Evolutionary conservation across 2,329 filamentous ascomycete genomes (phyloP).

Genomic region (Arthrinium puccinioides): DNA sequence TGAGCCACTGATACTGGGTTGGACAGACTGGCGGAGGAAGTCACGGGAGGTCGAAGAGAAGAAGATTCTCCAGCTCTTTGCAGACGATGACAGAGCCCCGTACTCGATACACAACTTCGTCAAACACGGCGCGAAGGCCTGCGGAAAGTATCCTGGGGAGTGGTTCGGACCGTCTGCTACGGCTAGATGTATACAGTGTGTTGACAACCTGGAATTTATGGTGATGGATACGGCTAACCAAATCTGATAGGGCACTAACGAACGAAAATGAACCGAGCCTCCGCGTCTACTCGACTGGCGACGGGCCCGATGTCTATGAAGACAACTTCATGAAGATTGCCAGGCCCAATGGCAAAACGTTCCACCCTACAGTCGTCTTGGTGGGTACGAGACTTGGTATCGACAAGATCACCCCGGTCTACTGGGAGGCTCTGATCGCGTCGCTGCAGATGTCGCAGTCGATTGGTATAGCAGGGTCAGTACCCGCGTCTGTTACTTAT

Average conservation of each 20-base stretch:
- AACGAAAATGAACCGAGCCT: constrained; percentile 58
- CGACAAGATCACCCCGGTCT: constrained; percentile 88
- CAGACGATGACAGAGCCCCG: constrained; percentile 76
- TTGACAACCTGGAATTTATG: too few relatives aligned
- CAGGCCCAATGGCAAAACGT: constrained; percentile 54
- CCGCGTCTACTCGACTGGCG: constrained; percentile 81
- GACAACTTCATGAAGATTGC: constrained; percentile 78
- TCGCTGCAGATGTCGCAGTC: constrained; percentile 83
- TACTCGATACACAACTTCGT: constrained; percentile 97
- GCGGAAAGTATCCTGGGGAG: constrained; percentile 90
- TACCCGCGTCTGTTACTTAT: constrained; percentile 5
- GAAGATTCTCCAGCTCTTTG: constrained; percentile 71
- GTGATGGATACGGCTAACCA: constrained; percentile 1
- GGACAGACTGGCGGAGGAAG: constrained; percentile 66
- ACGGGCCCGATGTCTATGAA: constrained; percentile 88
- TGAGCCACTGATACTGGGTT: constrained; percentile 9
- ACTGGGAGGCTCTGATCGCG: constrained; percentile 87
- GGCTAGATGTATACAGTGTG: constrained; percentile 86
- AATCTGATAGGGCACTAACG: constrained; percentile 57
- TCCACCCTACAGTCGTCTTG: constrained; percentile 80
- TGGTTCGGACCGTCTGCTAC: constrained; percentile 99
- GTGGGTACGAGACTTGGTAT: constrained; percentile 87
- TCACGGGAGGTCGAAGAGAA: constrained; percentile 53
- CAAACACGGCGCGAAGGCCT: constrained; percentile 73
- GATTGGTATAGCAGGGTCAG: constrained; percentile 90